phyloP scores from a whole-genome alignment of 2,329 filamentous ascomycete genomes.

The Trichoderma sp. region DNA sequence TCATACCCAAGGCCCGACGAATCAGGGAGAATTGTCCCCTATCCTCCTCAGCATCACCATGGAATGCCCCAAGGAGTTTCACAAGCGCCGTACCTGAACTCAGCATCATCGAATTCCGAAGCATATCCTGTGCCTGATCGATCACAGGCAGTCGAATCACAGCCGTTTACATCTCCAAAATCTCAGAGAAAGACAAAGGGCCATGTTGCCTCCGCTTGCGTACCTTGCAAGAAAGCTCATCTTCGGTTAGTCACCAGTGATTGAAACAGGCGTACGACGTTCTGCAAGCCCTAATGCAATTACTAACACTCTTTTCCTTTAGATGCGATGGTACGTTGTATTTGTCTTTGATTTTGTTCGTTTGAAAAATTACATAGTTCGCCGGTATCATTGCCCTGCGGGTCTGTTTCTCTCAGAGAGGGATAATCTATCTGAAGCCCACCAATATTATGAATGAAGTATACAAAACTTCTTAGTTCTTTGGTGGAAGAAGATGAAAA shows the following conservation, averaged over 20 bases:
- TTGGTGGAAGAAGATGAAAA: neutral
- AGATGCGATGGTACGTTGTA: constrained; percentile 65
- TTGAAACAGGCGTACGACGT: neutral
- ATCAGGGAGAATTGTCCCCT: constrained; percentile 27
- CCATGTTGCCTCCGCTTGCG: constrained; percentile 81
- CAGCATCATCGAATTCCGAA: constrained; percentile 25
- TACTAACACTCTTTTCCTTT: neutral
- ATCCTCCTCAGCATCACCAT: constrained; percentile 29
- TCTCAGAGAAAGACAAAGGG: constrained; percentile 71
- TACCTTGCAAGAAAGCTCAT: constrained; percentile 84
- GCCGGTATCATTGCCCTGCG: neutral
- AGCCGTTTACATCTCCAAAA: constrained; percentile 57
- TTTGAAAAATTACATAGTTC: neutral
- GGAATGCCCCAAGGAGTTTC: constrained; percentile 13
- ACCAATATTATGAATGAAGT: too few relatives aligned
- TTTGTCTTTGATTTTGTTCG: neutral
- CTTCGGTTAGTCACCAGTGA: constrained; percentile 54
- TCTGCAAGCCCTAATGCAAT: neutral
- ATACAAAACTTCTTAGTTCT: neutral
- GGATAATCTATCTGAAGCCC: too few relatives aligned
- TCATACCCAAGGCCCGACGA: constrained; percentile 32
- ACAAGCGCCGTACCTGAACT: constrained; percentile 28
- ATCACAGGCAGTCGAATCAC: constrained; percentile 45
- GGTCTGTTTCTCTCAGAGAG: neutral
- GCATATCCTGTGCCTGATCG: constrained; percentile 33